phyloP scores from a whole-genome alignment of 371 early-diverging fungal species.

The Actinomortierella ambigua region DNA sequence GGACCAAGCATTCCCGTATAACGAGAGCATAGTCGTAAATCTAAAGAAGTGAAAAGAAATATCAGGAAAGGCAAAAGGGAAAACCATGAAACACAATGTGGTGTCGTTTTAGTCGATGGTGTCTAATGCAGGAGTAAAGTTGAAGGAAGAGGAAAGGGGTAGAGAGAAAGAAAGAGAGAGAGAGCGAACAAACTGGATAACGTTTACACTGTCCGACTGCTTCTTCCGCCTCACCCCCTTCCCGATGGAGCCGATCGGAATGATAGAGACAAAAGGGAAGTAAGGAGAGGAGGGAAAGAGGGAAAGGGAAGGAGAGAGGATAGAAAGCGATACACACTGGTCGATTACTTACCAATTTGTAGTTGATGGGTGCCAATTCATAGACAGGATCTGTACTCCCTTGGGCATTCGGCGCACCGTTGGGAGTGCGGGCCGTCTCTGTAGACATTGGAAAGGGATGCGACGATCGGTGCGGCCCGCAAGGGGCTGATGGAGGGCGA shows the following conservation, averaged over 20 bases:
- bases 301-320: background rate
- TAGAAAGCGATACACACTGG: background rate
- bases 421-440: too few relatives aligned
- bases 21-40: constrained; percentile 44
- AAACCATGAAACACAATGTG: too few relatives aligned
- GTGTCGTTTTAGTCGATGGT: too few relatives aligned
- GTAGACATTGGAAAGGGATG: too few relatives aligned
- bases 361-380: background rate
- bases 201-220: too few relatives aligned
- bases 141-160: background rate
- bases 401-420: too few relatives aligned
- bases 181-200: background rate
- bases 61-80: too few relatives aligned
- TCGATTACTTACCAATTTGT: background rate
- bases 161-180: background rate
- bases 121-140: too few relatives aligned
- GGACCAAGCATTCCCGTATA: constrained; percentile 39
- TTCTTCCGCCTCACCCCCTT: background rate
- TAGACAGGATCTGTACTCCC: background rate
- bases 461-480: too few relatives aligned
- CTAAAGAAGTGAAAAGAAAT: constrained; percentile 4
- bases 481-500: too few relatives aligned
- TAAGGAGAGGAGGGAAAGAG: too few relatives aligned
- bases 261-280: too few relatives aligned
- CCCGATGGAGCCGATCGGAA: background rate